These are phyloP conservation scores for Rhodotorula graminis DNA, from an alignment of 768 basidiomycete species.

Conservation along the genomic window DNA sequence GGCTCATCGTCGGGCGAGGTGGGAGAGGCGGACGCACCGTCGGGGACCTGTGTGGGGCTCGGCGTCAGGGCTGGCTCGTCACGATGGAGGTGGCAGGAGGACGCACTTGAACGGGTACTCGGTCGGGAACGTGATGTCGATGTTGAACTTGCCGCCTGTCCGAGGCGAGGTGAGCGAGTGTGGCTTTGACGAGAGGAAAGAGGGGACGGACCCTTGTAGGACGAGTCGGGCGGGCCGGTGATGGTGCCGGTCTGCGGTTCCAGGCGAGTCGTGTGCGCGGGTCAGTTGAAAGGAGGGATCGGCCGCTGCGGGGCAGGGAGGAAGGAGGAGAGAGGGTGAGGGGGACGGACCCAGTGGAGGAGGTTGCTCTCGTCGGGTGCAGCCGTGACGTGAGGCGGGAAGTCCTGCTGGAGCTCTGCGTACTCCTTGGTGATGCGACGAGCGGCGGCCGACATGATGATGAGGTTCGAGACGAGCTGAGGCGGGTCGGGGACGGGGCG, in stretches of 20 bases:
- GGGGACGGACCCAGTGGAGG: constrained; percentile 35
- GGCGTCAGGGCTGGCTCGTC: neutral
- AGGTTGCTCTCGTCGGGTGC: constrained; percentile 33
- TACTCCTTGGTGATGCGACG: constrained; percentile 35
- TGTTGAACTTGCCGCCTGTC: constrained; percentile 31
- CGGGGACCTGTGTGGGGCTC: constrained; percentile 10
- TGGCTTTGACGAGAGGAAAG: too few relatives aligned
- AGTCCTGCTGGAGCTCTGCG: constrained; percentile 32
- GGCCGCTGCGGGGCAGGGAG: too few relatives aligned
- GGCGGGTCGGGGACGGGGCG: too few relatives aligned
- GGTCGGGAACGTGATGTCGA: constrained; percentile 32
- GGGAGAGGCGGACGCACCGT: constrained; percentile 5
- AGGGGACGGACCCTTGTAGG: constrained; percentile 25
- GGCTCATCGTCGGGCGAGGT: fast-evolving
- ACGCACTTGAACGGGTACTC: constrained; percentile 39
- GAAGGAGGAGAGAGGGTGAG: neutral
- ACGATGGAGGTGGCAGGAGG: neutral
- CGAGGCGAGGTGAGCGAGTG: too few relatives aligned
- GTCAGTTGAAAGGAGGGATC: neutral
- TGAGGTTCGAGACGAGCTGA: neutral
- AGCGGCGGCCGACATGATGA: constrained; percentile 13
- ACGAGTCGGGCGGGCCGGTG: constrained; percentile 31
- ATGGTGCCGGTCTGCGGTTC: constrained; percentile 27
- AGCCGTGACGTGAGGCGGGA: constrained; percentile 18
- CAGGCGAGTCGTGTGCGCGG: neutral